These are phyloP conservation scores for Globisporangium paroecandrum DNA, from an alignment of 352 stramenopile species.

Conservation along the genomic window DNA sequence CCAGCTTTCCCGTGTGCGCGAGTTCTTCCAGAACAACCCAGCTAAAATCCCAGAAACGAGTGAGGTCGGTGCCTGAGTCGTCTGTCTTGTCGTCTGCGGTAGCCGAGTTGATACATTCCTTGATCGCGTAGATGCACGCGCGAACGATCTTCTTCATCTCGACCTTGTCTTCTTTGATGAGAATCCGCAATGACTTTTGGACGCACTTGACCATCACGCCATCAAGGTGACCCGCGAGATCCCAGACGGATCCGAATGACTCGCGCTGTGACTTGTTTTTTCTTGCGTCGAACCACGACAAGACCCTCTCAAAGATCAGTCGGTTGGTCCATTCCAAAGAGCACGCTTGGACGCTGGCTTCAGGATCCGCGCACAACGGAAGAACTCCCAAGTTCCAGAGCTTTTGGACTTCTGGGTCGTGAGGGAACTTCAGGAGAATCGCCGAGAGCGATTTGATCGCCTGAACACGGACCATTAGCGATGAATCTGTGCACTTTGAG, in stretches of 20 bases:
- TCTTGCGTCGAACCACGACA: constrained; percentile 48
- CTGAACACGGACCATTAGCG: constrained; percentile 75
- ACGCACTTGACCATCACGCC: constrained; percentile 72
- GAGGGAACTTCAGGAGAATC: constrained; percentile 69
- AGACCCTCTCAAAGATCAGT: constrained; percentile 67
- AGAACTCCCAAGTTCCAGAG: constrained; percentile 85
- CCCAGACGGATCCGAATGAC: constrained; percentile 47
- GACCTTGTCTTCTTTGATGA: constrained; percentile 66
- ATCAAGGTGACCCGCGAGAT: constrained; percentile 66
- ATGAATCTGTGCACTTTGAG: constrained; percentile 66
- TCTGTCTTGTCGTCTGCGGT: constrained; percentile 30
- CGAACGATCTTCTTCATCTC: constrained; percentile 51
- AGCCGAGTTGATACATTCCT: constrained; percentile 42
- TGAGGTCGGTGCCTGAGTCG: constrained; percentile 35
- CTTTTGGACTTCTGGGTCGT: constrained; percentile 65
- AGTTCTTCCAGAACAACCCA: constrained; percentile 84
- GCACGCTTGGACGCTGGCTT: constrained; percentile 67
- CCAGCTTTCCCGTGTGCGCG: constrained; percentile 50
- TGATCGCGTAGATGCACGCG: constrained; percentile 62
- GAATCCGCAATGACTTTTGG: constrained; percentile 66
- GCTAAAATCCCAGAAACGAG: constrained; percentile 73
- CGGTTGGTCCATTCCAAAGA: constrained; percentile 53
- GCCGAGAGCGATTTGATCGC: constrained; percentile 77
- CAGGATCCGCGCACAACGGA: constrained; percentile 75
- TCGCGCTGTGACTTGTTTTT: constrained; percentile 29